These are phyloP conservation scores for Lachancea nothofagi DNA, from an alignment of 805 yeast species.

Conservation along the genomic window DNA sequence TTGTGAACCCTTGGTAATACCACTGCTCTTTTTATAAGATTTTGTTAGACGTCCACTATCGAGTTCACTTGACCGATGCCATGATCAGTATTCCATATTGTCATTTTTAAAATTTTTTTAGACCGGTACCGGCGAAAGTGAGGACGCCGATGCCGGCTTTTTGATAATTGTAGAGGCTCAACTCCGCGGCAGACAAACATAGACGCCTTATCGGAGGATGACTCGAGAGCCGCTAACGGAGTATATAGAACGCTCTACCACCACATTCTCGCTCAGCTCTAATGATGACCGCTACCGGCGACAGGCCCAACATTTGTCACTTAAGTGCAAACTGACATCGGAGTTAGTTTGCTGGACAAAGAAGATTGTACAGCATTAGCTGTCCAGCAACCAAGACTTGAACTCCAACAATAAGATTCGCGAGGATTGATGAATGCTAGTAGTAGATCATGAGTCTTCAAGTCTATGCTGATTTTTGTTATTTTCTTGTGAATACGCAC, in stretches of 20 bases:
- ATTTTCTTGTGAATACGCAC: constrained; percentile 27
- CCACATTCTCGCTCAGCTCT: too few species aligned
- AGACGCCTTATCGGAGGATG: background rate
- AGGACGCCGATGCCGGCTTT: background rate
- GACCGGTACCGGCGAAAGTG: constrained; percentile 13
- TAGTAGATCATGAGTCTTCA: constrained; percentile 1
- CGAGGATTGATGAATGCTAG: constrained; percentile 14
- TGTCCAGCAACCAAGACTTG: constrained; percentile 28
- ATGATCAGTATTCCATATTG: constrained; percentile 2
- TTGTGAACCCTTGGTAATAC: too few species aligned
- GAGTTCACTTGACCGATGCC: background rate
- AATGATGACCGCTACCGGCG: constrained; percentile 2
- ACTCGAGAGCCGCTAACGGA: background rate
- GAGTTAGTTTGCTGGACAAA: background rate
- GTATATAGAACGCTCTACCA: background rate
- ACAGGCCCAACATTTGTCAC: background rate
- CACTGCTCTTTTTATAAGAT: constrained; percentile 1
- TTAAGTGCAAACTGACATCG: background rate
- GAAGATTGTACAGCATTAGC: background rate
- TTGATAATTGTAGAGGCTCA: too few species aligned
- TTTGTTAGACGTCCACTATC: too few species aligned
- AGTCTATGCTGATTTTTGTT: constrained; percentile 9
- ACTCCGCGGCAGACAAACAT: background rate
- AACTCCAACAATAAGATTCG: constrained; percentile 19
- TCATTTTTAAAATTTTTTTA: constrained; percentile 1